A percentile compares a stretch with the other conserved stretches of the same genome.
These are phyloP conservation scores for Pseudocercospora cruenta DNA, from an alignment of 2,329 filamentous ascomycete species.

Conservation along the genomic window DNA sequence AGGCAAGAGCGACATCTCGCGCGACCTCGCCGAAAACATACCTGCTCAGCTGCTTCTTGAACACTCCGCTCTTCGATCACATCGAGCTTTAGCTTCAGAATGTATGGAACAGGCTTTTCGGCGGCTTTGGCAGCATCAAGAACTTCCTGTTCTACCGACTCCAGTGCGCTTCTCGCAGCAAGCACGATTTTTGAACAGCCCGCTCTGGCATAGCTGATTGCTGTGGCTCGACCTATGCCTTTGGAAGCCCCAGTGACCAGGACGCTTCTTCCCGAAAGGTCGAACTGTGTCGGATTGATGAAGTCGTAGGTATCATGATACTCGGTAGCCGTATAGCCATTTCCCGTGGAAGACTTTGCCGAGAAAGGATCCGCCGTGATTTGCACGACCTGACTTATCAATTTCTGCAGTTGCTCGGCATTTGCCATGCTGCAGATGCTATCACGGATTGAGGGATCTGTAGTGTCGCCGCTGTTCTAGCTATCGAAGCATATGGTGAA, in stretches of 20 bases:
- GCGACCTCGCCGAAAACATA: background rate
- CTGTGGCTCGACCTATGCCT: background rate
- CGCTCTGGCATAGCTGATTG: background rate
- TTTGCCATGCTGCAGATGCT: background rate
- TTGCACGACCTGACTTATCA: background rate
- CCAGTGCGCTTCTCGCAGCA: background rate
- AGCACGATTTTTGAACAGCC: background rate
- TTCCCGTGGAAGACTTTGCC: background rate
- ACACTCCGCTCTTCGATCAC: background rate
- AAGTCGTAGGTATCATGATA: slow-evolving; percentile 2
- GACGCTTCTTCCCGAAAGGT: background rate
- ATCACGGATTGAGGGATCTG: too few species aligned
- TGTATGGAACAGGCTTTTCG: background rate
- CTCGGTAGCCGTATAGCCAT: background rate
- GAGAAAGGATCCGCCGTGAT: background rate
- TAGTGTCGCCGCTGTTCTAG: too few species aligned
- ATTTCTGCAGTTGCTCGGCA: background rate
- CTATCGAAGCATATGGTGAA: too few species aligned
- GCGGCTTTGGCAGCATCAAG: background rate
- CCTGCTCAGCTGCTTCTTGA: background rate
- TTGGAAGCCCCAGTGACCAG: background rate
- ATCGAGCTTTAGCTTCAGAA: background rate
- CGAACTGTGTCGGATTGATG: background rate
- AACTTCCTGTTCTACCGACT: background rate
- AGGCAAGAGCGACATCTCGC: too few species aligned